Percentiles rank a stretch among this genome's conserved stretches.
phyloP scores from a whole-genome alignment of 2,329 filamentous ascomycete species.

The Fusarium penzigii region DNA sequence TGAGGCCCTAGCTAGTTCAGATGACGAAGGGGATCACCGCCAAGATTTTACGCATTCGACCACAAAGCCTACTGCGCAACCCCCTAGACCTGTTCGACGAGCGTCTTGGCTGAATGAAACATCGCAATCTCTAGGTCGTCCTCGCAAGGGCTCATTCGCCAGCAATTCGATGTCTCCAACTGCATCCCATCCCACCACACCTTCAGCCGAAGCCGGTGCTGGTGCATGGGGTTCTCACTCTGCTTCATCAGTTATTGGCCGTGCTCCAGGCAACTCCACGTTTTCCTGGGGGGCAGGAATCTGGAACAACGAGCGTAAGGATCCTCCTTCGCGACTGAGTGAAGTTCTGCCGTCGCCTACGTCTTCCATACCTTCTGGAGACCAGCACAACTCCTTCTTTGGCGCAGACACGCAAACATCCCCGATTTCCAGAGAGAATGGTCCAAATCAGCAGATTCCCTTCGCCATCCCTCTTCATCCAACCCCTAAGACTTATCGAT shows the following conservation, averaged over 20 bases:
- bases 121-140: slow-evolving; percentile 60
- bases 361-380: slow-evolving; percentile 54
- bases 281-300: slow-evolving; percentile 81
- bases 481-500: slow-evolving; percentile 89
- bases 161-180: slow-evolving; percentile 77
- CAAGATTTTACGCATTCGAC: slow-evolving; percentile 52
- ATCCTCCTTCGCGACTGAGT: slow-evolving; percentile 70
- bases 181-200: slow-evolving; percentile 78
- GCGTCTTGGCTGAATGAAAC: slow-evolving; percentile 89
- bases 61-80: slow-evolving; percentile 39
- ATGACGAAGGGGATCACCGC: slow-evolving; percentile 80
- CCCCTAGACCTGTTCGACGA: slow-evolving; percentile 66
- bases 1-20: slow-evolving; percentile 88
- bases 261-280: slow-evolving; percentile 47
- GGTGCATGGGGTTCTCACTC: slow-evolving; percentile 58
- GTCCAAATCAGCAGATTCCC: slow-evolving; percentile 67
- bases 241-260: slow-evolving; percentile 49
- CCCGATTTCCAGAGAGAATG: slow-evolving; percentile 53
- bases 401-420: slow-evolving; percentile 53
- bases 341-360: slow-evolving; percentile 78
- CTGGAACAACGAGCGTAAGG: slow-evolving; percentile 79
- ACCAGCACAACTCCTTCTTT: slow-evolving; percentile 49
- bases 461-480: slow-evolving; percentile 88
- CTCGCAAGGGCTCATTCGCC: slow-evolving; percentile 76
- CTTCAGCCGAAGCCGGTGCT: slow-evolving; percentile 62